Base-by-base conservation (phyloP, 2,329 filamentous ascomycete species). In the Nigrospora sphaerica region DNA sequence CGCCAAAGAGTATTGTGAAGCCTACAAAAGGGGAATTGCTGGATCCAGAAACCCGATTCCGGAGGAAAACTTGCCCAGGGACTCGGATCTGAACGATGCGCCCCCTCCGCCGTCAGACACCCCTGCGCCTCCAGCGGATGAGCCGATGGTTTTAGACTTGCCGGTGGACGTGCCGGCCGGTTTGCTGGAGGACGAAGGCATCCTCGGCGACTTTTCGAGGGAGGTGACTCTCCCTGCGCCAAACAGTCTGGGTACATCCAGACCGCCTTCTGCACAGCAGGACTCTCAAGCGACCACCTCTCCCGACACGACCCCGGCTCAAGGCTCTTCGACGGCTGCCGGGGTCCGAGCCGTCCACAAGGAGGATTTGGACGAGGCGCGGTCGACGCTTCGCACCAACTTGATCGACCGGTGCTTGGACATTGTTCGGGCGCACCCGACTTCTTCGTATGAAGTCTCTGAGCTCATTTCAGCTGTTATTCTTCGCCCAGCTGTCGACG, bases 361-460 rank as follows among this genome's bases (percentile, higher is more conserved):
- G 47, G 88, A 96, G 48, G 85, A 90, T 53, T 73, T 98, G 7
- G 88, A 95, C 51, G 78, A 79, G 32, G 79, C 88, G 62, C 83
- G 93, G 39, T 74, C 77, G 5, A 77, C 74, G n/a, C 72, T 97
- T 36, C 81, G 88, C 35, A 74, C 80, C 17, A 84, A 88, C 46
- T 68, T 97, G 46, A 91, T 97, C 49, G 91, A 96, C 56, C 86
- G 89, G 48, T 95, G 88, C 53, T 73, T 98, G 18, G 91, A 96
- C 57, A 83, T 97, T 32, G 83, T 98, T 45, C 86, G 92, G 62
- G 84, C 85, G 34, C 91, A 97, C 56, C 85, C 91, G 13, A 83
- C 88, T 54, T 83, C 92, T 12, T 95, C 93, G 0, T 93, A 96
- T 56, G 92, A 97, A 59, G 74, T 98, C 40, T 81, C 90, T 0